Conservation (phyloP, 441 rosid species). For the Biscutella auriculata region DNA sequence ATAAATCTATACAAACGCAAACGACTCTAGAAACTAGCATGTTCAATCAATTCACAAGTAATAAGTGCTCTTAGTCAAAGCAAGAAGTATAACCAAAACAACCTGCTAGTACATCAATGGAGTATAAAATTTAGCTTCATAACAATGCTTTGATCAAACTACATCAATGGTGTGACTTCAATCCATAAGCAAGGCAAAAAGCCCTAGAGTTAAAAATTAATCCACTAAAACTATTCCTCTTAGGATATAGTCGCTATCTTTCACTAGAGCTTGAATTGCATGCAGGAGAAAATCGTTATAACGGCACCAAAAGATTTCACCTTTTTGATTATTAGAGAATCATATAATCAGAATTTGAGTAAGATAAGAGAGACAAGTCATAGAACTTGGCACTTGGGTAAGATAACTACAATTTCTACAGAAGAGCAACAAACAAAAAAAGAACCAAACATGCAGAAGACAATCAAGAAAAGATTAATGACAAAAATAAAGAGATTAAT, state of each 20-base stretch:
- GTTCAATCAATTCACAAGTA: not conserved
- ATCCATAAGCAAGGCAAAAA: too few species aligned
- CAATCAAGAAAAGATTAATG: not conserved
- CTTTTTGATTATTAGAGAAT: not conserved
- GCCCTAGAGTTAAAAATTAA: too few species aligned
- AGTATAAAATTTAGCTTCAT: not conserved
- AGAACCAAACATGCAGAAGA: conserved; percentile 1
- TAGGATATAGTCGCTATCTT: not conserved
- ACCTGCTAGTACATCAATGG: not conserved
- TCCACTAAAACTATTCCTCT: not conserved
- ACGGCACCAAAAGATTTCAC: not conserved
- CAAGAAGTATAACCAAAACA: not conserved
- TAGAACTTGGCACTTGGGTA: not conserved
- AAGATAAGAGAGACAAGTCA: not conserved
- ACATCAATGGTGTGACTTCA: not conserved
- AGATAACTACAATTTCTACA: not conserved
- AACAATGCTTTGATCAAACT: not conserved
- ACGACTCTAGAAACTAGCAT: not conserved
- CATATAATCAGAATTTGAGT: not conserved
- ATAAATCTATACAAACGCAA: not conserved
- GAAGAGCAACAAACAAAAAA: conserved; percentile 5
- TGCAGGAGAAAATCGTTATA: not conserved
- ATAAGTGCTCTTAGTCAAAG: not conserved
- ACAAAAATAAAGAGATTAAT: not conserved
- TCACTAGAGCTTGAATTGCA: conserved; percentile 13